Evolutionary conservation across 768 basidiomycete species (phyloP).

Genomic region (Amanita pseudoporphyria): DNA sequence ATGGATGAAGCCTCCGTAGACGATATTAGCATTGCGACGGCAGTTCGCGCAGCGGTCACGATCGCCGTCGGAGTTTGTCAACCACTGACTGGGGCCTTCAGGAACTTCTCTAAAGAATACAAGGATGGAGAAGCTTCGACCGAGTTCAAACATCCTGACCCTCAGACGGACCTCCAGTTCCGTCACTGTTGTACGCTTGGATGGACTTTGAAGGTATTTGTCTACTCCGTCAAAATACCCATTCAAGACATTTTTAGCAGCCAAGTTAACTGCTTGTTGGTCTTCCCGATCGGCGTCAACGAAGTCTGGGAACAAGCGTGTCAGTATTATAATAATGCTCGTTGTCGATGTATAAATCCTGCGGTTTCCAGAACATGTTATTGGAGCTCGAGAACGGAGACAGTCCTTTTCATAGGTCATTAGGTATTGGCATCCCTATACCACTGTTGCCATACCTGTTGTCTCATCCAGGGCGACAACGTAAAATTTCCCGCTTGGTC

Average conservation of each 20-base stretch:
- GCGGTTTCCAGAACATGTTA: slow-evolving; percentile 29
- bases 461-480: slow-evolving; percentile 20
- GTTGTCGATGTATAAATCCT: not conserved
- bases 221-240: not conserved
- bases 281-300: not conserved
- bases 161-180: slow-evolving; percentile 37
- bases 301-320: slow-evolving; percentile 40
- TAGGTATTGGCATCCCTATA: not conserved
- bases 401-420: slow-evolving; percentile 22
- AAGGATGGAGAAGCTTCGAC: slow-evolving; percentile 31
- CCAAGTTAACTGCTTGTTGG: not conserved
- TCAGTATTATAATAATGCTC: slow-evolving; percentile 14
- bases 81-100: slow-evolving; percentile 28
- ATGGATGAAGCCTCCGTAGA: slow-evolving; percentile 36
- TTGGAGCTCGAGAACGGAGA: slow-evolving; percentile 37
- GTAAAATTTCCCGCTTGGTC: slow-evolving; percentile 22
- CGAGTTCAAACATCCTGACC: slow-evolving; percentile 33
- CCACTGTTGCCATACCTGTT: slow-evolving; percentile 17
- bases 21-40: slow-evolving; percentile 18
- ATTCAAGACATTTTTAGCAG: not conserved
- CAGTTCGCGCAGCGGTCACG: slow-evolving; percentile 32
- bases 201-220: slow-evolving; percentile 3
- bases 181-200: slow-evolving; percentile 9
- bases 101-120: slow-evolving; percentile 38
- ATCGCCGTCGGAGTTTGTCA: slow-evolving; percentile 20